These are phyloP conservation scores for Microdochium nivale DNA, from an alignment of 2,329 filamentous ascomycete genomes.

Conservation along the genomic window DNA sequence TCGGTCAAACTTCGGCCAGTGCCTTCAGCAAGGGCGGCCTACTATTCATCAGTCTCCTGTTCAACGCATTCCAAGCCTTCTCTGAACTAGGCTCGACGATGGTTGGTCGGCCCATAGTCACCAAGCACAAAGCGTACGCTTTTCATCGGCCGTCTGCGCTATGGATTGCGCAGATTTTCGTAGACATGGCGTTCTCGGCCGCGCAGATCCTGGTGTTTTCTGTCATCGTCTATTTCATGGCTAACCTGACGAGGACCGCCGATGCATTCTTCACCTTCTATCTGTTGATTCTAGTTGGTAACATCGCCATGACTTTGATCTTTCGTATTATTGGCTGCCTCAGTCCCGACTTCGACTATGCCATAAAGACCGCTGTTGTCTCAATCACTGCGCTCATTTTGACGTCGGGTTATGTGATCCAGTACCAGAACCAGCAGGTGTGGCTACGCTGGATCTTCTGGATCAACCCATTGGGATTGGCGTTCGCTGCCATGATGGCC, in stretches of 20 bases:
- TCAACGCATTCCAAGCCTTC: conserved; percentile 84
- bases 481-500: conserved; percentile 73
- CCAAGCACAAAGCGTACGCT: conserved; percentile 76
- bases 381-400: conserved; percentile 76
- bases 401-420: conserved; percentile 77
- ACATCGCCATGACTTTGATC: conserved; percentile 67
- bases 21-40: conserved; percentile 78
- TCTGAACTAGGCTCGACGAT: conserved; percentile 68
- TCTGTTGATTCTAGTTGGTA: conserved; percentile 59
- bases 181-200: conserved; percentile 66
- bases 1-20: conserved; percentile 56
- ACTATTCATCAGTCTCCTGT: conserved; percentile 70
- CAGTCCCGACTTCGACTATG: conserved; percentile 76
- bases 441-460: conserved; percentile 79
- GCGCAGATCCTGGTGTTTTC: conserved; percentile 64
- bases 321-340: conserved; percentile 68
- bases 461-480: conserved; percentile 65
- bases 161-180: conserved; percentile 75
- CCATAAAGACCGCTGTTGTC: conserved; percentile 72
- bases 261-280: conserved; percentile 74
- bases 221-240: conserved; percentile 76
- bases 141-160: conserved; percentile 76
- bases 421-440: conserved; percentile 64
- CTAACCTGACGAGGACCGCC: conserved; percentile 56
- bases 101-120: conserved; percentile 67